Percentiles rank a stretch among this genome's conserved stretches.
Evolutionary conservation across 2,329 filamentous ascomycete species (phyloP).

Genomic region (Davidsoniella neocaledoniae): DNA sequence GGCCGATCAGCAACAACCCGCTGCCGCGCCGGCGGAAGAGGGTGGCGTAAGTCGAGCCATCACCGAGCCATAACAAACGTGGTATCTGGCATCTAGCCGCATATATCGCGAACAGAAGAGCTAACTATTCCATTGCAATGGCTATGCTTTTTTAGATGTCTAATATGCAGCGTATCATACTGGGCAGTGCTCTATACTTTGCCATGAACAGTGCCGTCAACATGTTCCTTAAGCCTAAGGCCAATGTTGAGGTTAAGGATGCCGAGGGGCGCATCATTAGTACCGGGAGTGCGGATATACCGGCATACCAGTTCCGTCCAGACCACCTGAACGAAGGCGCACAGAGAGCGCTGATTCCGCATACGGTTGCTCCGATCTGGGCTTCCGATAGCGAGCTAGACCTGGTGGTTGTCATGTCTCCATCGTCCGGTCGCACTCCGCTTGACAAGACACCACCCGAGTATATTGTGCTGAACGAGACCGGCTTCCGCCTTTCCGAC

Average conservation of each 20-base stretch:
- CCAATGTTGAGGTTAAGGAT: slow-evolving; percentile 31
- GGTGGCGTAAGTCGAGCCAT: too few species aligned
- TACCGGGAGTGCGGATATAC: slow-evolving; percentile 38
- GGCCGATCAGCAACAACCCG: too few species aligned
- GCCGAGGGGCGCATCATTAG: slow-evolving; percentile 35
- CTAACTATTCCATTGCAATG: too few species aligned
- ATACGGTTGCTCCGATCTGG: slow-evolving; percentile 75
- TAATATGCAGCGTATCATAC: slow-evolving; percentile 25
- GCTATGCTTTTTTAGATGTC: slow-evolving; percentile 8
- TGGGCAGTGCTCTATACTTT: slow-evolving; percentile 39
- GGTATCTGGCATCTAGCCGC: too few species aligned
- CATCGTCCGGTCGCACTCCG: slow-evolving; percentile 50
- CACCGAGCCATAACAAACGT: too few species aligned
- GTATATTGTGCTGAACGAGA: slow-evolving; percentile 62
- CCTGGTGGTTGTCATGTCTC: slow-evolving; percentile 69
- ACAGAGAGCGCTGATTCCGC: slow-evolving; percentile 47
- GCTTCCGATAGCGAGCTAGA: slow-evolving; percentile 62
- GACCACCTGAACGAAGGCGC: slow-evolving; percentile 41
- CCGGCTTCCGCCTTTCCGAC: slow-evolving; percentile 61
- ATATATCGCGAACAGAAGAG: too few species aligned
- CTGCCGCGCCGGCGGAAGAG: too few species aligned
- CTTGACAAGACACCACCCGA: slow-evolving; percentile 49
- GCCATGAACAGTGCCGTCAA: slow-evolving; percentile 42
- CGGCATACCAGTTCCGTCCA: slow-evolving; percentile 50
- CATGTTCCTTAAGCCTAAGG: slow-evolving; percentile 32